A percentile compares a stretch with the other conserved stretches of the same genome.
phyloP scores from a whole-genome alignment of 208 protist genomes.

The Trypanosoma brucei region DNA sequence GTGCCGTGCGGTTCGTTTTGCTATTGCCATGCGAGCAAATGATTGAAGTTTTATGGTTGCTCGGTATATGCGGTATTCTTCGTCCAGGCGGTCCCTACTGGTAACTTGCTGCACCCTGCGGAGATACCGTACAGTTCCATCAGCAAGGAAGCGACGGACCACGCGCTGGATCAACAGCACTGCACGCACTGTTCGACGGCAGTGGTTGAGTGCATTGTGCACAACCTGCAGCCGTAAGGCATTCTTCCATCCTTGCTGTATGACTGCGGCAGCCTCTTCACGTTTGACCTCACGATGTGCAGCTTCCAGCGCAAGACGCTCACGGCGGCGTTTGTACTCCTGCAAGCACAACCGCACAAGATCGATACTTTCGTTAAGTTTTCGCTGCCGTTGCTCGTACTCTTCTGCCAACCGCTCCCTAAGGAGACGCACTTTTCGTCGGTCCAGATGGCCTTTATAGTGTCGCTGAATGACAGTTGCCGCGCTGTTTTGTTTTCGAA shows the following conservation, averaged over 20 bases:
- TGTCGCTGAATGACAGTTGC: slow-evolving; percentile 36
- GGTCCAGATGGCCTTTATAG: slow-evolving; percentile 32
- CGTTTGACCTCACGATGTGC: slow-evolving; percentile 1
- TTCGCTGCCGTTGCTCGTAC: slow-evolving; percentile 14
- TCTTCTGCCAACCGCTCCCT: slow-evolving; percentile 13
- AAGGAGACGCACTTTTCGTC: slow-evolving; percentile 11
- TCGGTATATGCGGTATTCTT: slow-evolving; percentile 28
- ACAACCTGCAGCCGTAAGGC: slow-evolving; percentile 34
- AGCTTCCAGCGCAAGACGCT: slow-evolving; percentile 24
- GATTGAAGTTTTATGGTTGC: slow-evolving; percentile 38
- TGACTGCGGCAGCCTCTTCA: slow-evolving; percentile 37
- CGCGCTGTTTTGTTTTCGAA: slow-evolving; percentile 9
- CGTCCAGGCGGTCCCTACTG: slow-evolving; percentile 33
- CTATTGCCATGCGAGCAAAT: slow-evolving; percentile 46
- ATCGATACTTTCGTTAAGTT: slow-evolving; percentile 23
- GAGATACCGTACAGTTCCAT: slow-evolving; percentile 53
- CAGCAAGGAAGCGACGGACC: slow-evolving; percentile 38
- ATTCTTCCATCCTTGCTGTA: slow-evolving; percentile 32
- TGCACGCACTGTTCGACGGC: slow-evolving; percentile 31
- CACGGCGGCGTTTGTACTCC: slow-evolving; percentile 42
- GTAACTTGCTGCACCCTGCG: slow-evolving; percentile 33
- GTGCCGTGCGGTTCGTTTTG: slow-evolving; percentile 27
- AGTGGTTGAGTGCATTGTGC: slow-evolving; percentile 26
- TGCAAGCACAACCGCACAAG: slow-evolving; percentile 40
- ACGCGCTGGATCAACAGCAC: slow-evolving; percentile 41